Evolutionary conservation across 768 basidiomycete species (phyloP), one percentile per base, ranked within the genome.

Genomic region (Calocera cornea): DNA sequence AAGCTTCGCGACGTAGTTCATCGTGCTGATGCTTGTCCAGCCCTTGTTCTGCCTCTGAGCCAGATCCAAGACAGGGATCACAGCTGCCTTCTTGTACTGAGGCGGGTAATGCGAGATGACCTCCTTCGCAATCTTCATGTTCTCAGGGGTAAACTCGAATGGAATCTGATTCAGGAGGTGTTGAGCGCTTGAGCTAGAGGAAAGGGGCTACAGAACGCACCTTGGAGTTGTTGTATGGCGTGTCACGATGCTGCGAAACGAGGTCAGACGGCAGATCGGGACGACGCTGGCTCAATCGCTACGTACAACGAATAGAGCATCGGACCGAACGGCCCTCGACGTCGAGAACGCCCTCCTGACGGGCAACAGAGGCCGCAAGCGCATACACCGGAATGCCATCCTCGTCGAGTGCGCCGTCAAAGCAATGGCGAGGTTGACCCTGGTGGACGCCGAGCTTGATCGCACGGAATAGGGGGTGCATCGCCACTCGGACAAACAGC

Each of bases 31-130:
- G 76, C 90, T 93, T 29, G 95, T 97, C 92, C 92, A 99, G 72
- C 92, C 92, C 72, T 95, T 92, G 81, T 98, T 98, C 78, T 99
- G 97, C 71, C 93, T 85, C 78, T 99, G 97, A 1, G 88, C 95
- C 49, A 99, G 84, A 78, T 98, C 95, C 68, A 99, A 87, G 34
- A 99, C 83, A 60, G 97, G 97, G 75, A 99, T 97, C 72, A 92
- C 88, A 33, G 97, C 97, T 19, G 94, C 95, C 78, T 99, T 99
- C 84, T 93, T 97, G 84, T 98, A 99, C 74, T 97, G 95, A 65
- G 92, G 84, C 24, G 95, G 95, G 80, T 99, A 99, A 72, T 86
- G 87, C 44, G 90, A 82, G 76, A 98, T 91, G 79, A 98, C 90
- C 76, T 92, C 88, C 69, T 94, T 73, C 0, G 93, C 94, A 38